phyloP scores from a whole-genome alignment of 768 basidiomycete genomes.

The Boletellus ananas region DNA sequence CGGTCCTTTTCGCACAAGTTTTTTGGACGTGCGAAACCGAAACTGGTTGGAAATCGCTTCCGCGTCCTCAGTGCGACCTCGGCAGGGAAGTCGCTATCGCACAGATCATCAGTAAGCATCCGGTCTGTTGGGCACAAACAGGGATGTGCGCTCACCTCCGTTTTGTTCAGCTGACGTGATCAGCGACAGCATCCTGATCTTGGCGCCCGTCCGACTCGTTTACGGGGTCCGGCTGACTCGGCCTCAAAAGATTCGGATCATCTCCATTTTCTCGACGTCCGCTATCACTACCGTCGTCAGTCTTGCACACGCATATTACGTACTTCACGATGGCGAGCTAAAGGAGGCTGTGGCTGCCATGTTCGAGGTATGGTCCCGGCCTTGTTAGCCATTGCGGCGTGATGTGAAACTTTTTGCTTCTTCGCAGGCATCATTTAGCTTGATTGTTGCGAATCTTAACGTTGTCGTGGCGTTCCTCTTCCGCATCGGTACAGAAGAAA shows the following conservation, averaged over 20 bases:
- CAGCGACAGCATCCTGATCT: neutral
- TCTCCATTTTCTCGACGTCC: conserved; percentile 5
- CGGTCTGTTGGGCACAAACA: neutral
- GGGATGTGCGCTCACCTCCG: neutral
- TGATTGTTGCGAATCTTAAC: conserved; percentile 3
- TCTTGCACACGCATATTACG: conserved; percentile 1
- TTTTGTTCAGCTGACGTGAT: conserved; percentile 1
- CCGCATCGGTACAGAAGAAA: conserved; percentile 4
- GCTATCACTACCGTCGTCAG: conserved; percentile 5
- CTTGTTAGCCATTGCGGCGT: neutral
- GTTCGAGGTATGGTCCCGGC: neutral
- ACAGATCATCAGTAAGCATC: neutral
- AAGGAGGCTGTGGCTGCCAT: conserved; percentile 1
- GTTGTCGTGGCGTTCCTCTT: conserved; percentile 6
- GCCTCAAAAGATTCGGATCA: conserved; percentile 1
- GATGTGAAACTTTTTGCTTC: neutral
- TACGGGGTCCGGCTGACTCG: conserved; percentile 1
- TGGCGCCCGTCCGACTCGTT: neutral
- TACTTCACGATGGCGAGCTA: neutral
- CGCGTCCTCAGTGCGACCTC: neutral
- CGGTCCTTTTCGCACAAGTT: conserved; percentile 5
- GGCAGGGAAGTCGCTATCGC: neutral
- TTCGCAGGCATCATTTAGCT: neutral
- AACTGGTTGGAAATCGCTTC: neutral
- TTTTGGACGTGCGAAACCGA: conserved; percentile 6